These are phyloP conservation scores for Fonsecaea nubica DNA, from an alignment of 2,329 filamentous ascomycete species.

Conservation along the genomic window DNA sequence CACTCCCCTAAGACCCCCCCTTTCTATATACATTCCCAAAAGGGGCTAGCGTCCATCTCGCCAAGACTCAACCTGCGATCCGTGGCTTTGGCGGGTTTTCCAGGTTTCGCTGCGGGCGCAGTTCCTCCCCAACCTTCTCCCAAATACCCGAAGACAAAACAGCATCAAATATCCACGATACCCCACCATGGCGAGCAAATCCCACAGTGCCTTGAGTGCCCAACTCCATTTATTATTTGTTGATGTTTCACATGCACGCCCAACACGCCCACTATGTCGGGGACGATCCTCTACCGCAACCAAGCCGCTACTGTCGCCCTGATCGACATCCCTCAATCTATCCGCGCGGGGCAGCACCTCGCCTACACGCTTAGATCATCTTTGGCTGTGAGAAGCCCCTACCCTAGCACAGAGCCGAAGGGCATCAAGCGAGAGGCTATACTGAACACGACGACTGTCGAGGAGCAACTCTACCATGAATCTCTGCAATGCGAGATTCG, in stretches of 20 bases:
- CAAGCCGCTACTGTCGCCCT: slow-evolving; percentile 53
- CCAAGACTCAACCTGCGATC: too few relatives aligned
- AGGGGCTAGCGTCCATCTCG: neutral
- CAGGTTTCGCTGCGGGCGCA: neutral
- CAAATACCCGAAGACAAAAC: neutral
- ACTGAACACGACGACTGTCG: slow-evolving; percentile 44
- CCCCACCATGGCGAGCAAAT: neutral
- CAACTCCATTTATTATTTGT: neutral
- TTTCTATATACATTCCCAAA: neutral
- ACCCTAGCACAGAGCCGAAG: slow-evolving; percentile 59
- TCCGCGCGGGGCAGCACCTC: slow-evolving; percentile 57
- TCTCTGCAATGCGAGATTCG: slow-evolving; percentile 44
- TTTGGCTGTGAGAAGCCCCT: slow-evolving; percentile 55
- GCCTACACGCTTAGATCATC: slow-evolving; percentile 53
- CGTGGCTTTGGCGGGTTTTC: neutral
- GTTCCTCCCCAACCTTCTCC: neutral
- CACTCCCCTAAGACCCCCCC: neutral
- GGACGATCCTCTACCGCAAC: slow-evolving; percentile 59
- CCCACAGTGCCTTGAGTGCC: neutral
- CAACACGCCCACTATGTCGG: neutral
- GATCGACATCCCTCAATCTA: slow-evolving; percentile 65
- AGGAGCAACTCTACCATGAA: slow-evolving; percentile 45
- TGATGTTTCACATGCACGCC: neutral
- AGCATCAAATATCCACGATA: neutral
- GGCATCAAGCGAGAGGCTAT: slow-evolving; percentile 52